Conservation (phyloP, 139 green algal genomes). For the Haematococcus lacustris region DNA sequence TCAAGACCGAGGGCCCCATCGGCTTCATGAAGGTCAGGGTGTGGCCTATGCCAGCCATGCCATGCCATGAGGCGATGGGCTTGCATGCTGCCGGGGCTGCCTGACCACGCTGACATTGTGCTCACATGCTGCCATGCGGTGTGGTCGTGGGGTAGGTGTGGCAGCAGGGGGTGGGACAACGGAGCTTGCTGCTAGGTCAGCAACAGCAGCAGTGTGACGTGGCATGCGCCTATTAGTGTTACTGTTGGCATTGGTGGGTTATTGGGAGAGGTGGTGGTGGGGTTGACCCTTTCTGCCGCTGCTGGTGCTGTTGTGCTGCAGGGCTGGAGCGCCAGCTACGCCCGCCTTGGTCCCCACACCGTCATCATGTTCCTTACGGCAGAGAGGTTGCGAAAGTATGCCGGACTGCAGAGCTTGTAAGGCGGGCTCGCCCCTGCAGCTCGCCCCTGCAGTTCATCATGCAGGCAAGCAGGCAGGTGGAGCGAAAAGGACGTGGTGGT, state of each 20-base stretch:
- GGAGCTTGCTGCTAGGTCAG: background rate
- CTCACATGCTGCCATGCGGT: background rate
- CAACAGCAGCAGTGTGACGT: background rate
- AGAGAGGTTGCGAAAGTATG: background rate
- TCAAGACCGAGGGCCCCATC: conserved; percentile 31
- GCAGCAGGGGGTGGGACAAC: background rate
- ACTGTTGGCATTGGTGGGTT: background rate
- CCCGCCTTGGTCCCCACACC: conserved; percentile 52
- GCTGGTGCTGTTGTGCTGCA: conserved; percentile 3
- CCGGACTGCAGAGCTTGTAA: background rate
- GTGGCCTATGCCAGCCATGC: too few relatives aligned
- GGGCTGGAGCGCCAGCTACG: conserved; percentile 56
- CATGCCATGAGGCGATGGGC: too few relatives aligned
- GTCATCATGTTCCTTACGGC: conserved; percentile 44
- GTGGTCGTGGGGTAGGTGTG: background rate
- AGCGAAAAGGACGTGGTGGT: too few relatives aligned
- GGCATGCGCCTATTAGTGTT: background rate
- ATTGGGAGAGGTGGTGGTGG: background rate
- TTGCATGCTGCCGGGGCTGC: too few relatives aligned
- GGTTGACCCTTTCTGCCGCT: background rate
- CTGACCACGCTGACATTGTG: too few relatives aligned
- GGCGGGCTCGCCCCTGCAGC: too few relatives aligned
- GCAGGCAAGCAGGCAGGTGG: too few relatives aligned
- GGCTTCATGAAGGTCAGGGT: conserved; percentile 52
- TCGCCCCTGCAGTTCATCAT: too few relatives aligned